Evolutionary conservation across 192 early-diverging fungal species (phyloP).

Genomic region (Coemansia sp.): DNA sequence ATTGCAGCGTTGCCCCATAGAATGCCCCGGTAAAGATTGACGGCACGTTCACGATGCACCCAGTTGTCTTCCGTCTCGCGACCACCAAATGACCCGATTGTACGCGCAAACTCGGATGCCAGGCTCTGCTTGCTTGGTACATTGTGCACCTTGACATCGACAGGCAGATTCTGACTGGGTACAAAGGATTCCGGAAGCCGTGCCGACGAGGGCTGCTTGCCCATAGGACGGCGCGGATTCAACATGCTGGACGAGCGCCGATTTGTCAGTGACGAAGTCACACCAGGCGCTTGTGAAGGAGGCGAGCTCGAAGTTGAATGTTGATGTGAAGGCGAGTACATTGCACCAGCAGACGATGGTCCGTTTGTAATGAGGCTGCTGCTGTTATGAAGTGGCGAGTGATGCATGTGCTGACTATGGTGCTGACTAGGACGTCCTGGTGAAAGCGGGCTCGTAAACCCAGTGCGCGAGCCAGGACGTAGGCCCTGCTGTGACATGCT

Average conservation of each 20-base stretch:
- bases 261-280: conserved; percentile 18
- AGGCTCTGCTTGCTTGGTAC: conserved; percentile 33
- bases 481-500: conserved; percentile 45
- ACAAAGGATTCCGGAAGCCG: conserved; percentile 23
- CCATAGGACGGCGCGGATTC: conserved; percentile 19
- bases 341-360: not conserved
- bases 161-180: conserved; percentile 25
- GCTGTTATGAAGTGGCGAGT: not conserved
- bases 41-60: conserved; percentile 43
- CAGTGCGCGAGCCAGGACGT: conserved; percentile 32
- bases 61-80: conserved; percentile 50
- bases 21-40: conserved; percentile 41
- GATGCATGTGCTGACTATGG: not conserved
- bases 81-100: conserved; percentile 29
- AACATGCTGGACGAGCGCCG: conserved; percentile 12
- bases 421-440: conserved; percentile 12
- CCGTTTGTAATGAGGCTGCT: not conserved
- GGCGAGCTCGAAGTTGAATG: conserved; percentile 9
- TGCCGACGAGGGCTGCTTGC: conserved; percentile 28
- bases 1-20: conserved; percentile 50
- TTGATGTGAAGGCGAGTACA: conserved; percentile 11
- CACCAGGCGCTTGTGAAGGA: conserved; percentile 10
- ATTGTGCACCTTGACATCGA: conserved; percentile 31
- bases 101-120: conserved; percentile 32
- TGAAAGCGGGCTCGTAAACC: conserved; percentile 26